phyloP scores from a whole-genome alignment of 106 monocot genomes.

The Posidonia australis region DNA sequence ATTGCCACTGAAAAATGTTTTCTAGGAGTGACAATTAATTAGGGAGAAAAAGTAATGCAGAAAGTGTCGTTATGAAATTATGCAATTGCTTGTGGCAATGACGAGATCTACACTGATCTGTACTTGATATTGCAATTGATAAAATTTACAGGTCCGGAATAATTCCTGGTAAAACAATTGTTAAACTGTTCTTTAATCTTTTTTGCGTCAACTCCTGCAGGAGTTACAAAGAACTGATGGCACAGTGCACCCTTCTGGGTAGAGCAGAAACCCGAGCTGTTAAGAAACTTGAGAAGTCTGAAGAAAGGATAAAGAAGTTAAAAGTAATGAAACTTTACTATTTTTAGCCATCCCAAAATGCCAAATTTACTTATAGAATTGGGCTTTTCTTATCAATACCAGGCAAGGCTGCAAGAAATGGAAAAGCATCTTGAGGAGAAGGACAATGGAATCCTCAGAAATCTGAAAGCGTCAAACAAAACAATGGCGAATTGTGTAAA shows the following conservation, averaged over 20 bases:
- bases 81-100: too few species aligned
- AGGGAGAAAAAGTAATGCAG: too few species aligned
- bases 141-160: too few species aligned
- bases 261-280: slow-evolving; percentile 56
- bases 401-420: slow-evolving; percentile 63
- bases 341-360: neutral
- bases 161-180: too few species aligned
- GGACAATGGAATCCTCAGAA: slow-evolving; percentile 46
- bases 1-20: too few species aligned
- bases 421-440: slow-evolving; percentile 60
- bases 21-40: too few species aligned
- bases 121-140: too few species aligned
- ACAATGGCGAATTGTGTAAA: slow-evolving; percentile 15
- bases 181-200: too few species aligned
- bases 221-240: slow-evolving; percentile 90
- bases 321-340: slow-evolving; percentile 22
- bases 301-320: slow-evolving; percentile 70
- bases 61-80: too few species aligned
- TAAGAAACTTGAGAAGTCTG: slow-evolving; percentile 62
- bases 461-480: slow-evolving; percentile 37
- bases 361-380: slow-evolving; percentile 3
- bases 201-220: slow-evolving; percentile 21
- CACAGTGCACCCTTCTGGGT: slow-evolving; percentile 77
- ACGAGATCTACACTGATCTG: too few species aligned
- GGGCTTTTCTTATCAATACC: neutral